A percentile compares a stretch with the other conserved stretches of the same genome.
Evolutionary conservation across 2,329 filamentous ascomycete genomes (phyloP).

Genomic region (Talaromyces sp.): DNA sequence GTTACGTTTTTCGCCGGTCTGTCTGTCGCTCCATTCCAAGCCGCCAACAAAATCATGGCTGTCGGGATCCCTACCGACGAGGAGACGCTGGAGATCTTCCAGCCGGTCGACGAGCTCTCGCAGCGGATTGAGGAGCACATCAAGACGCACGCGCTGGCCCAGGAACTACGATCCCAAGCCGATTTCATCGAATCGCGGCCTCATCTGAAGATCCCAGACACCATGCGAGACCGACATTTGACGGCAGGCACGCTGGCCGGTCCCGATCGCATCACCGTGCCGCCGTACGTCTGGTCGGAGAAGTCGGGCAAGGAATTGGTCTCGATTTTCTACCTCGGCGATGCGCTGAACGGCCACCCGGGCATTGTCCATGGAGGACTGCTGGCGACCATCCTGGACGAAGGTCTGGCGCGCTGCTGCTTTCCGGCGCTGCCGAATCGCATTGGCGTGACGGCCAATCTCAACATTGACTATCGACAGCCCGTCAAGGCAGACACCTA

Average conservation of each 20-base stretch:
- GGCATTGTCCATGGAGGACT: slow-evolving; percentile 88
- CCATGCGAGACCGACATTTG: slow-evolving; percentile 67
- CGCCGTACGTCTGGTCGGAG: slow-evolving; percentile 73
- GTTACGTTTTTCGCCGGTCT: slow-evolving; percentile 30
- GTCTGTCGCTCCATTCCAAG: slow-evolving; percentile 21
- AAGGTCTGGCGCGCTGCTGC: slow-evolving; percentile 81
- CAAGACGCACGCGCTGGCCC: slow-evolving; percentile 67
- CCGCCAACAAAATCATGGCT: slow-evolving; percentile 30
- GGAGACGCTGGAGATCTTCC: slow-evolving; percentile 67
- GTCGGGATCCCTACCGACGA: slow-evolving; percentile 57
- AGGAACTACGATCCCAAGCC: slow-evolving; percentile 62
- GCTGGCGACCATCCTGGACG: slow-evolving; percentile 87
- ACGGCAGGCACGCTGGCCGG: slow-evolving; percentile 77
- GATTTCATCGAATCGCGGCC: slow-evolving; percentile 73
- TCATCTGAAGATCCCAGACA: slow-evolving; percentile 76
- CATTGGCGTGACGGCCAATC: slow-evolving; percentile 75
- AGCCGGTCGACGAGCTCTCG: slow-evolving; percentile 49
- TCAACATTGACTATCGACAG: slow-evolving; percentile 76
- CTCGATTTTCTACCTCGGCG: slow-evolving; percentile 71
- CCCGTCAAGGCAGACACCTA: slow-evolving; percentile 73
- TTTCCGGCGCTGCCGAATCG: slow-evolving; percentile 85
- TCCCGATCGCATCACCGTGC: slow-evolving; percentile 70
- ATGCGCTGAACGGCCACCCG: slow-evolving; percentile 80
- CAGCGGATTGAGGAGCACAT: slow-evolving; percentile 68
- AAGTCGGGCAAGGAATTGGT: slow-evolving; percentile 65